Base-by-base conservation (phyloP, 2,329 filamentous ascomycete genomes). In the Microdochium nivale region DNA sequence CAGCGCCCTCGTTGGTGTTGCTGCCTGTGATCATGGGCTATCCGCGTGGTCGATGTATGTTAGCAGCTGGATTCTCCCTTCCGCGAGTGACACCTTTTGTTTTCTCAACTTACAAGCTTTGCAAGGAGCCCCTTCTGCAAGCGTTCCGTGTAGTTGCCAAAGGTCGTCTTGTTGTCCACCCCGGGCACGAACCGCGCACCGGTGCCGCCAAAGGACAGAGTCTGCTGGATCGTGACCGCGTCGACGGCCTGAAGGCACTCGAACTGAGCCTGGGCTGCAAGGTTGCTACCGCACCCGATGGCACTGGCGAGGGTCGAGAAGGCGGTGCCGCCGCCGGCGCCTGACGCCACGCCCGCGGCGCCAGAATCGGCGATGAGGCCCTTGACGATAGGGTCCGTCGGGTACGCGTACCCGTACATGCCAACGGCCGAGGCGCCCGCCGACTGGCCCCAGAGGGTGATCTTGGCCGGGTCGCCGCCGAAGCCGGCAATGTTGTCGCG, bases 341-440 rank as follows among this genome's bases (percentile, higher is more conserved):
- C 24, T 10, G 43, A 9, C 3, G 25, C 24, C 7, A 30, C 70
- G 11, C 66, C 69, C 33, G 61, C 62, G 57, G 60, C 68, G 51
- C 67, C 67, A 25, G 59, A 58, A 35, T 57, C 55, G 23, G 61
- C 61, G 54, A 60, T 68, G 56, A 65, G 65, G 40, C 63, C 67
- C 52, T 65, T 68, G 44, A 69, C 68, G 16, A 65, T 65, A 19
- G 63, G 65, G 48, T 62, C 52, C n/a, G 51, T 25, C 7, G 44
- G 49, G n/a, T 55, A 54, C 5, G 52, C 50, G 46, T 27, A 57
- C 2, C 32, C 46, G 27, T 53, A 55, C 19, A 23, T 21, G 3
- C 43, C 49, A 2, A 50, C 47, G 2, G 50, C 49, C 8, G 37
- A 37, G 4, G 52, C 53, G 16, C 52, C 54, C 4, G 52, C 54